phyloP scores from a whole-genome alignment of 108 stramenopile species.

The Thalassiosira profunda region DNA sequence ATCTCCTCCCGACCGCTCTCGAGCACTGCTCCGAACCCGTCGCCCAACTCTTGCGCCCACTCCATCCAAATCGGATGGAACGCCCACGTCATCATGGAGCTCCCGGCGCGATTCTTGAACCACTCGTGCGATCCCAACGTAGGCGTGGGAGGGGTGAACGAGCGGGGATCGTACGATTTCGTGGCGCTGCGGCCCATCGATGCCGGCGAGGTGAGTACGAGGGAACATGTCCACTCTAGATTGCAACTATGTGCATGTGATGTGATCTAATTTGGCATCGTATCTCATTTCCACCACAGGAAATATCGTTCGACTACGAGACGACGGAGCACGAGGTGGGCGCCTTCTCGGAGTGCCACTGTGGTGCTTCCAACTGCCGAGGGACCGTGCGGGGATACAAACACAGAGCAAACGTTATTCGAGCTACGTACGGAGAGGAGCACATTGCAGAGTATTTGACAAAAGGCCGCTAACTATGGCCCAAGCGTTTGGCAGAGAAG shows the following conservation, averaged over 20 bases:
- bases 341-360: constrained; percentile 59
- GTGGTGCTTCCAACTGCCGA: constrained; percentile 78
- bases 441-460: constrained; percentile 26
- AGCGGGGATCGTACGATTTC: constrained; percentile 55
- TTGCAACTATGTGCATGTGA: too few relatives aligned
- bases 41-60: constrained; percentile 31
- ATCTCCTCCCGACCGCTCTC: constrained; percentile 16
- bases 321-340: constrained; percentile 57
- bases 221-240: too few relatives aligned
- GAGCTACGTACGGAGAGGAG: constrained; percentile 34
- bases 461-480: too few relatives aligned
- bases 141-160: constrained; percentile 42
- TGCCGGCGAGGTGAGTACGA: constrained; percentile 51
- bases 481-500: too few relatives aligned
- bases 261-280: too few relatives aligned
- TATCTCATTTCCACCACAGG: too few relatives aligned
- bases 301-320: constrained; percentile 64
- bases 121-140: constrained; percentile 96
- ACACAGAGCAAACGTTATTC: constrained; percentile 13
- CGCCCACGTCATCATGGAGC: constrained; percentile 56
- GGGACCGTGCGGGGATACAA: constrained; percentile 81
- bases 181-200: constrained; percentile 50
- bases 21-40: neutral
- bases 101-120: constrained; percentile 93
- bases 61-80: constrained; percentile 49